Percentiles rank a stretch among this genome's conserved stretches.
phyloP scores from a whole-genome alignment of 2,329 filamentous ascomycete genomes.

The Mycocentrospora acerina region DNA sequence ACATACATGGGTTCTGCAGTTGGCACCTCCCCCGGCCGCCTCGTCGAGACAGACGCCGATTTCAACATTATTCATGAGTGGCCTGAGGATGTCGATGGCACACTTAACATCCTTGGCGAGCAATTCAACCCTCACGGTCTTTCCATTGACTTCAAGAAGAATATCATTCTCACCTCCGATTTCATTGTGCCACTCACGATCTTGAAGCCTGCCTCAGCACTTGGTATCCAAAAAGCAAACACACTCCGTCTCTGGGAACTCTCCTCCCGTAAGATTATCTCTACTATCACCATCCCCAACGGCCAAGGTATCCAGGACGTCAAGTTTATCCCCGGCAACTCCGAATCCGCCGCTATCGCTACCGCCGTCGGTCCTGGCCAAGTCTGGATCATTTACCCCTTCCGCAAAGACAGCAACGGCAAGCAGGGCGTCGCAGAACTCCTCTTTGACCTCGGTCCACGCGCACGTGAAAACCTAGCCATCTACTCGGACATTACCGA shows the following conservation, averaged over 20 bases:
- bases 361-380: constrained; percentile 62
- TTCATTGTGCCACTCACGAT: constrained; percentile 64
- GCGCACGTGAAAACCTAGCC: constrained; percentile 57
- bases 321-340: constrained; percentile 65
- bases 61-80: constrained; percentile 65
- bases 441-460: constrained; percentile 59
- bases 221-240: constrained; percentile 56
- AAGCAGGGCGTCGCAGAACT: constrained; percentile 61
- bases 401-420: constrained; percentile 56
- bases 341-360: constrained; percentile 59
- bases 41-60: constrained; percentile 61
- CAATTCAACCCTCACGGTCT: constrained; percentile 66
- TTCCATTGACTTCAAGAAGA: constrained; percentile 58
- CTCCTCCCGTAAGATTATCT: constrained; percentile 55
- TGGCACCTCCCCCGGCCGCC: constrained; percentile 60
- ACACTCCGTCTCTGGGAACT: constrained; percentile 64
- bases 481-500: constrained; percentile 63
- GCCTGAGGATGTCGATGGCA: constrained; percentile 58
- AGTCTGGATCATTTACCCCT: constrained; percentile 67
- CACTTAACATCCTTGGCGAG: constrained; percentile 59
- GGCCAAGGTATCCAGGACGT: constrained; percentile 64
- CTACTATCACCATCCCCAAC: constrained; percentile 61
- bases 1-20: constrained; percentile 63
- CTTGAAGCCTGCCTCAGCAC: constrained; percentile 55
- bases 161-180: constrained; percentile 62